A percentile compares a stretch with the other conserved stretches of the same genome.
Evolutionary conservation across 139 green algal genomes (phyloP).

Genomic region (Volvox africanus): DNA sequence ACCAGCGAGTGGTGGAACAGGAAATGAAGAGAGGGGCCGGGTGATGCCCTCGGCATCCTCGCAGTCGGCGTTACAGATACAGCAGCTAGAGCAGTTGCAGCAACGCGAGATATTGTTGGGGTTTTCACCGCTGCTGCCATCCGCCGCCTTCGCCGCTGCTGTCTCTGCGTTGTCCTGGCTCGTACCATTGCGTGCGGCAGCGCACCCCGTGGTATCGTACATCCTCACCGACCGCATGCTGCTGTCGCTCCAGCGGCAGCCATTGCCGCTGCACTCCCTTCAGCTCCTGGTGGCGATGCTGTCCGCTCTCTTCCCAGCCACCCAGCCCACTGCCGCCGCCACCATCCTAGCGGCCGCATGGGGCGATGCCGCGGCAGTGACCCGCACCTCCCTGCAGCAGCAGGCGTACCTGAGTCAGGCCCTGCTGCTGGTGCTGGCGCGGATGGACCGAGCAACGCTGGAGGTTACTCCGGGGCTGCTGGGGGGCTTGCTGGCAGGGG

Average conservation of each 20-base stretch:
- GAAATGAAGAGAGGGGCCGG: no score
- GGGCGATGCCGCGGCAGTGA: conserved; percentile 53
- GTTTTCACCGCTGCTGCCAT: not conserved
- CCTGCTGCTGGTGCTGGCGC: conserved; percentile 48
- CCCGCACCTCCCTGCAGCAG: conserved; percentile 50
- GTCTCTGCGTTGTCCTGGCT: not conserved
- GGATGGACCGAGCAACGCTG: not conserved
- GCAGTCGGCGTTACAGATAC: not conserved
- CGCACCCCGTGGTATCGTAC: not conserved
- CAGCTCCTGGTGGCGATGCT: not conserved
- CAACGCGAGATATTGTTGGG: not conserved
- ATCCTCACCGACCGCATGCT: conserved; percentile 2
- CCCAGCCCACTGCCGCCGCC: conserved; percentile 15
- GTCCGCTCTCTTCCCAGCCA: conserved; percentile 28
- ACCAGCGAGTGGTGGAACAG: no score
- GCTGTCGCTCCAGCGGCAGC: not conserved
- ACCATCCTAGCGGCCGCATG: conserved; percentile 57
- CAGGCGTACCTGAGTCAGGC: conserved; percentile 72
- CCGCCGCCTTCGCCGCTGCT: not conserved
- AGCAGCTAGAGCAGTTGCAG: conserved; percentile 20
- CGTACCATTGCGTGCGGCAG: not conserved
- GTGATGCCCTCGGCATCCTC: no score
- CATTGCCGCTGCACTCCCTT: not conserved
- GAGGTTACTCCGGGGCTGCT: conserved; percentile 57
- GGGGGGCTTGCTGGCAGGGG: conserved; percentile 60